Conservation (phyloP, 129 eudicot species). For the Tagetes patula region DNA sequence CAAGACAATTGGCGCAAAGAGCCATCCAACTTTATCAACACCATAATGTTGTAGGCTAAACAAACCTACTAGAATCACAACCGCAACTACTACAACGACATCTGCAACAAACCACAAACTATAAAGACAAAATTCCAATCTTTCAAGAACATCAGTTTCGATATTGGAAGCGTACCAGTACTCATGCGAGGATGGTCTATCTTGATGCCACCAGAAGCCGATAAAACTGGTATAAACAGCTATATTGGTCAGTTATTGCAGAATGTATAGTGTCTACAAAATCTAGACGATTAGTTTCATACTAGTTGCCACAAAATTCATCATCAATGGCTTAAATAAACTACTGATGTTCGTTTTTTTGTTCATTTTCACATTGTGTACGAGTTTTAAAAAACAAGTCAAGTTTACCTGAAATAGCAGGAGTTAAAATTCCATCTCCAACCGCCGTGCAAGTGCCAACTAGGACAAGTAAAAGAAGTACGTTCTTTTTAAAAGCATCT, state of each 20-base stretch:
- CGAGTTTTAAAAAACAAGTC: constrained; percentile 4
- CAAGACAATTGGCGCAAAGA: constrained; percentile 76
- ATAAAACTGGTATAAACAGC: constrained; percentile 58
- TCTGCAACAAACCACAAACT: constrained; percentile 47
- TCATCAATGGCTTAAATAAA: not conserved
- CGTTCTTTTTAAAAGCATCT: constrained; percentile 55
- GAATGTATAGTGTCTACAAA: not conserved
- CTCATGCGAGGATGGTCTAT: constrained; percentile 89
- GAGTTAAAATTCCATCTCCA: constrained; percentile 96
- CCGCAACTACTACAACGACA: constrained; percentile 84
- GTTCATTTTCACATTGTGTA: not conserved
- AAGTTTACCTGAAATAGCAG: constrained; percentile 86
- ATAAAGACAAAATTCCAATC: not conserved
- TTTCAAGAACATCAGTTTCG: not conserved
- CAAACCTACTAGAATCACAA: constrained; percentile 60
- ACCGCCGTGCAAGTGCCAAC: constrained; percentile 92
- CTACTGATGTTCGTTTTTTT: too few species aligned
- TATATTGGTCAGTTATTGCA: constrained; percentile 24
- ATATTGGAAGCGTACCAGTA: constrained; percentile 49
- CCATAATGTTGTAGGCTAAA: constrained; percentile 88
- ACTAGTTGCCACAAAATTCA: not conserved
- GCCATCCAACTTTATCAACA: constrained; percentile 86
- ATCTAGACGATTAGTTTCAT: not conserved
- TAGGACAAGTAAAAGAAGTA: constrained; percentile 88
- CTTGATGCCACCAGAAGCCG: constrained; percentile 98